Percentiles rank a stretch among this genome's conserved stretches.
Conservation (phyloP, 2,329 filamentous ascomycete genomes). For the Apiospora malaysiana region DNA sequence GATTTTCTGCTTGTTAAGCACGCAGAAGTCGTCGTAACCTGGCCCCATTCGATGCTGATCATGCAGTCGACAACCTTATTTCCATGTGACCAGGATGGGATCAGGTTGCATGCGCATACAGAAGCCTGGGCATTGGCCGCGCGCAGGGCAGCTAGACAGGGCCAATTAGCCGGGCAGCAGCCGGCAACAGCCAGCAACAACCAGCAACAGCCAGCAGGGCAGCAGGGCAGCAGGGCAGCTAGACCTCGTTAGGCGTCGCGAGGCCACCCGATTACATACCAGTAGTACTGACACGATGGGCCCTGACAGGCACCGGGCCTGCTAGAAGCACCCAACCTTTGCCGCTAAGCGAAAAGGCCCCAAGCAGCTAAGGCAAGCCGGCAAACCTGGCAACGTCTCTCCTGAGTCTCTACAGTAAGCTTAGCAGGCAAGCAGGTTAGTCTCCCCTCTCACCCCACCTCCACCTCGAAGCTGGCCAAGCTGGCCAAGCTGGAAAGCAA, state of each 20-base stretch:
- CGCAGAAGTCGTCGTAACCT: not conserved
- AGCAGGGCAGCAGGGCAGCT: not conserved
- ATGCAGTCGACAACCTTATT: not conserved
- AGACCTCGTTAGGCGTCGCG: no score
- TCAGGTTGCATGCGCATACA: not conserved
- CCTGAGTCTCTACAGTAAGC: no score
- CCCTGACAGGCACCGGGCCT: not conserved
- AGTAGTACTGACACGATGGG: no score
- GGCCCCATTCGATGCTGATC: not conserved
- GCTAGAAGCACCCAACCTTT: slow-evolving; percentile 2
- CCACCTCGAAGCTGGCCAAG: not conserved
- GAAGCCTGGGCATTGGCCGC: not conserved
- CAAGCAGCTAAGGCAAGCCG: no score
- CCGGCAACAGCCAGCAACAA: no score
- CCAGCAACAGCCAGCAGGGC: no score
- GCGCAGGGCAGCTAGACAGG: not conserved
- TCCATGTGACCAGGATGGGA: not conserved
- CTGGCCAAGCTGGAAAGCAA: not conserved
- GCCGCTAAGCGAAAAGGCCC: not conserved
- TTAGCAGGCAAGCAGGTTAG: no score
- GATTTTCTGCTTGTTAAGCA: no score
- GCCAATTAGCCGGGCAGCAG: not conserved
- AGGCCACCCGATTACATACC: no score
- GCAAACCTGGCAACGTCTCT: no score
- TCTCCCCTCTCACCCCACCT: not conserved